Conservation (phyloP, 139 green algal genomes). For the Chlorella sp. region DNA sequence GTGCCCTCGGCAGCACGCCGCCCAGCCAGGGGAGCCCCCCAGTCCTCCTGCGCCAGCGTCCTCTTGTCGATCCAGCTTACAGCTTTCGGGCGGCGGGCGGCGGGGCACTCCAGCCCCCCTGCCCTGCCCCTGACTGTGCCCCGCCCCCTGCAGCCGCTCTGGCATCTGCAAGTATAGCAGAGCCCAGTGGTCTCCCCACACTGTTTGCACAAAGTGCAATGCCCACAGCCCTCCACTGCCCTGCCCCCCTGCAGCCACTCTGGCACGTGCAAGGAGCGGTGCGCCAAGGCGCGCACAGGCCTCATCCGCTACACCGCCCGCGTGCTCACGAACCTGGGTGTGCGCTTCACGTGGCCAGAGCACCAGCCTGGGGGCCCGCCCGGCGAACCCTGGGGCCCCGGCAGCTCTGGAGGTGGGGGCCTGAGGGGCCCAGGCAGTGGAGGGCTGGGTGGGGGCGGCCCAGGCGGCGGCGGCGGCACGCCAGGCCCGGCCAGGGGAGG, state of each 20-base stretch:
- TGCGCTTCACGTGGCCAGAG: constrained; percentile 1
- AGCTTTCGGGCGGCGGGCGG: too few relatives aligned
- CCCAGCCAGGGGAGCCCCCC: too few relatives aligned
- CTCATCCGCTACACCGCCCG: not conserved
- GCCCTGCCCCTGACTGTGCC: not conserved
- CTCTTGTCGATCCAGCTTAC: too few relatives aligned
- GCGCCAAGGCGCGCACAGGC: constrained; percentile 9
- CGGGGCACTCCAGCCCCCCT: too few relatives aligned
- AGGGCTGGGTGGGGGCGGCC: too few relatives aligned
- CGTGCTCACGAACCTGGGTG: not conserved
- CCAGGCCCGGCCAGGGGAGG: not conserved
- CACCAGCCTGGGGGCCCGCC: not conserved
- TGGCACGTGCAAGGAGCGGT: constrained; percentile 19
- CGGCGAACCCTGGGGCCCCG: not conserved
- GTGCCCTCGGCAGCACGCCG: too few relatives aligned
- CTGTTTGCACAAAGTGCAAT: not conserved
- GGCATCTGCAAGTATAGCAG: not conserved
- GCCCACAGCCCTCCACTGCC: not conserved
- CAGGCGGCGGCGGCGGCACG: not conserved
- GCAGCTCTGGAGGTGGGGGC: not conserved
- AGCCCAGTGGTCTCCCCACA: not conserved
- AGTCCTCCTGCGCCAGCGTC: too few relatives aligned
- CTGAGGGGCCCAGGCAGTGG: too few relatives aligned
- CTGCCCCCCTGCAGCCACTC: not conserved
- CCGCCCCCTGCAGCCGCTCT: not conserved